phyloP scores from a whole-genome alignment of 1,284 basidiomycete genomes.

The Ganoderma leucocontextum region DNA sequence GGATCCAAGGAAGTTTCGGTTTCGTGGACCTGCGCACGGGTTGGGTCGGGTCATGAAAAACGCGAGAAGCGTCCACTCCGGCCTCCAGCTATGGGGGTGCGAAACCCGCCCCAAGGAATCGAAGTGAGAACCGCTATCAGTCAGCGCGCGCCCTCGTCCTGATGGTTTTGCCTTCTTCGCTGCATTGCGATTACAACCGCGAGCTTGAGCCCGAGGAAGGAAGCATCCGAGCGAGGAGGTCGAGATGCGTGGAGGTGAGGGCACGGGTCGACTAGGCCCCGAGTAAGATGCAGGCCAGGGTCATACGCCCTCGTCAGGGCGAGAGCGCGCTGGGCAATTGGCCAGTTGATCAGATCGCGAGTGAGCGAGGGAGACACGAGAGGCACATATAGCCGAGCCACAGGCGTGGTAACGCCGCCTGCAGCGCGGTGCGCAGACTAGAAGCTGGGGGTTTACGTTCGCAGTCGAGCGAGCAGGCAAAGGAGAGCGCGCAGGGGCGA shows the following conservation, averaged over 20 bases:
- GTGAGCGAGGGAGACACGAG: neutral
- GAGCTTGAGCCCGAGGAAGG: constrained; percentile 1
- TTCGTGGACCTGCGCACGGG: neutral
- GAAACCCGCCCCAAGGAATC: neutral
- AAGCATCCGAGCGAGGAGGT: neutral
- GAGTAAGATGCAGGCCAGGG: neutral
- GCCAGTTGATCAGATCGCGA: constrained; percentile 4
- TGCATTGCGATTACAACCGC: neutral
- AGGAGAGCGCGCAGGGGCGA: neutral
- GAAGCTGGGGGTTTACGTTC: constrained; percentile 4
- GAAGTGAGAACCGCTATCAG: constrained; percentile 5
- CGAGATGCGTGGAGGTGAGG: neutral
- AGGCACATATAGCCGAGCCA: neutral
- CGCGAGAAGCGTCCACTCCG: neutral
- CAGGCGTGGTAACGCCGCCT: constrained; percentile 9
- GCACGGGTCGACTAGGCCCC: neutral
- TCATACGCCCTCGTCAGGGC: constrained; percentile 8
- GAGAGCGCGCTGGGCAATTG: constrained; percentile 5
- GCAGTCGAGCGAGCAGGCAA: neutral
- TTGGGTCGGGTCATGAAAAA: neutral
- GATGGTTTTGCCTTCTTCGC: constrained; percentile 3
- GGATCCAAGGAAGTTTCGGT: neutral
- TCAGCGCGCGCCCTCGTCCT: neutral
- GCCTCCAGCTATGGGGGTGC: neutral
- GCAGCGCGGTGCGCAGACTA: neutral